Percentiles rank a stretch among this genome's conserved stretches.
Evolutionary conservation across 2,329 filamentous ascomycete species (phyloP).

Genomic region (Tympanopsis confertula): DNA sequence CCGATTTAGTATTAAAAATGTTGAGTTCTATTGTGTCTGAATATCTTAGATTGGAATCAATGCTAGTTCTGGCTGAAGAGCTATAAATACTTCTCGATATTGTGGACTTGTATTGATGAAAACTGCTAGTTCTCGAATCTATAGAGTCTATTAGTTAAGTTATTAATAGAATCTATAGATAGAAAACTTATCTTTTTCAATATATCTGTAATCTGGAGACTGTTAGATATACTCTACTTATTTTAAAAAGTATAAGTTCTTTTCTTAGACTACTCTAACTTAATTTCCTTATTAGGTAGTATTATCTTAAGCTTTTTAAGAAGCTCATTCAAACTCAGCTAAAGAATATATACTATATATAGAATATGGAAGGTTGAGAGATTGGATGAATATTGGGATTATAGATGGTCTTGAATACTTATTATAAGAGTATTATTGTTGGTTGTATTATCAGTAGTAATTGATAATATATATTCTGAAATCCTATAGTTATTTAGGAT

Average conservation of each 20-base stretch:
- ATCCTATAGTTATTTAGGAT: neutral
- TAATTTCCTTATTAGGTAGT: conserved; percentile 2
- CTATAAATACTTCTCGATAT: conserved; percentile 5
- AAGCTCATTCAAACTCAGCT: conserved; percentile 6
- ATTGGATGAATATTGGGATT: neutral
- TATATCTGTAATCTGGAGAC: neutral
- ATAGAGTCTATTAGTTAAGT: conserved; percentile 2
- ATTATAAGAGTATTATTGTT: neutral
- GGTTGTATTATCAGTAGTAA: neutral
- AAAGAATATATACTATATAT: conserved; percentile 6
- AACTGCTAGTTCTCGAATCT: conserved; percentile 6
- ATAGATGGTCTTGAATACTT: neutral
- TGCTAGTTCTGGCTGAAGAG: conserved; percentile 5
- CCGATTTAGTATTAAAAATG: conserved; percentile 7
- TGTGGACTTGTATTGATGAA: conserved; percentile 7
- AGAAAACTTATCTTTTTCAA: neutral
- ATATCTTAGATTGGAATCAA: conserved; percentile 8
- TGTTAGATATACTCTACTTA: too few relatives aligned
- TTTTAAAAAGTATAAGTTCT: neutral
- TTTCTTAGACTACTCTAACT: conserved; percentile 1
- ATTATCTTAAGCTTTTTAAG: conserved; percentile 5
- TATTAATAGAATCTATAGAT: conserved; percentile 2
- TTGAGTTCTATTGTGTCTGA: conserved; percentile 7
- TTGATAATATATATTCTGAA: neutral
- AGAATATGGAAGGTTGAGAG: conserved; percentile 3